phyloP scores from a whole-genome alignment of 2,329 filamentous ascomycete species.

The Tolypocladium endophyticum region DNA sequence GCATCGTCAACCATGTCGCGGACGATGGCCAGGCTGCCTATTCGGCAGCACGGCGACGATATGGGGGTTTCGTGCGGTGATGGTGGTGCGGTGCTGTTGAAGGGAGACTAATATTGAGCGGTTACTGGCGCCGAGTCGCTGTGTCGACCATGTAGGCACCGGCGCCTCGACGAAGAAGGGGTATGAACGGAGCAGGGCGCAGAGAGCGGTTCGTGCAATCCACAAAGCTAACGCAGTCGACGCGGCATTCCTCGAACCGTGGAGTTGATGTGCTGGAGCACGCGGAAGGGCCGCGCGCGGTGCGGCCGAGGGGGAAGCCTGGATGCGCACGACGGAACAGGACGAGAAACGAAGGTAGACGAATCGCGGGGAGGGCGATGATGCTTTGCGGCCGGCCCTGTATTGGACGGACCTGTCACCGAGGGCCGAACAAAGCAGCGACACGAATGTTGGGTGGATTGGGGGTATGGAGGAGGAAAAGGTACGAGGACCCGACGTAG shows the following conservation, averaged over 20 bases:
- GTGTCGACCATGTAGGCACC: background rate
- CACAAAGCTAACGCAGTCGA: slow-evolving; percentile 1
- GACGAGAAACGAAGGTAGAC: background rate
- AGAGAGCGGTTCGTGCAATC: background rate
- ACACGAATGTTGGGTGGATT: background rate
- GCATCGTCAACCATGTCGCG: slow-evolving; percentile 42
- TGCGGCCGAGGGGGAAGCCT: background rate
- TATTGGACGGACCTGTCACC: background rate
- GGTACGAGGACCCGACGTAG: background rate
- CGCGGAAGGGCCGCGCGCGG: background rate
- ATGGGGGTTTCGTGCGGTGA: background rate
- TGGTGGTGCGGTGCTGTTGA: background rate
- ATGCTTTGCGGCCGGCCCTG: background rate
- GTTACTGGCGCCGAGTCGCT: background rate
- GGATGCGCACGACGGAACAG: background rate
- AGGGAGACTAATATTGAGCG: background rate
- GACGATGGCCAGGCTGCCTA: slow-evolving; percentile 13
- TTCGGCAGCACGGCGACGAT: slow-evolving; percentile 15
- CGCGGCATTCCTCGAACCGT: slow-evolving; percentile 3
- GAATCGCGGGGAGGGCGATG: background rate
- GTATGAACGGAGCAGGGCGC: background rate
- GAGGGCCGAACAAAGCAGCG: background rate
- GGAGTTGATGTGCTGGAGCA: background rate
- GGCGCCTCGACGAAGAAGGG: background rate
- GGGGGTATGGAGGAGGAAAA: background rate